Conservation (phyloP, 75 land plant species). For the Pinus taeda region DNA sequence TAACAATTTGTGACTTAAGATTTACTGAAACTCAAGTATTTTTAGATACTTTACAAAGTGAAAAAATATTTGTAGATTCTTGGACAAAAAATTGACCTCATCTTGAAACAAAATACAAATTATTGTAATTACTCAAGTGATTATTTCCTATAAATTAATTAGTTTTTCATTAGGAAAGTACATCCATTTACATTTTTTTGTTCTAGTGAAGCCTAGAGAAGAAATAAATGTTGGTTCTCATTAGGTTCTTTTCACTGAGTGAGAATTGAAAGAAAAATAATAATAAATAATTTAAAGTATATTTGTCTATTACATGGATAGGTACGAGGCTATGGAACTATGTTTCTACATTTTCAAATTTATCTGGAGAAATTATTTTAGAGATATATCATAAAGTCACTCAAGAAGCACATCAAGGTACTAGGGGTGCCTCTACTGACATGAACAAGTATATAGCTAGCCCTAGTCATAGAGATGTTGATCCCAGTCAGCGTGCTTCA, state of each 20-base stretch:
- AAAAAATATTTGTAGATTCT: constrained; percentile 82
- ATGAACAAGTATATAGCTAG: constrained; percentile 33
- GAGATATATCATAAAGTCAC: constrained; percentile 89
- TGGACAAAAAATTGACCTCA: constrained; percentile 81
- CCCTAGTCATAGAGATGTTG: constrained; percentile 44
- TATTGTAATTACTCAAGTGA: constrained; percentile 73
- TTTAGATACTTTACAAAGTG: constrained; percentile 89
- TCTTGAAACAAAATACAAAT: constrained; percentile 64
- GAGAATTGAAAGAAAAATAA: background rate
- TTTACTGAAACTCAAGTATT: background rate
- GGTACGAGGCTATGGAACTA: constrained; percentile 92
- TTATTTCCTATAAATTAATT: constrained; percentile 7
- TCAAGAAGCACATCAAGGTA: constrained; percentile 52
- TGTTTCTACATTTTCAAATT: constrained; percentile 87
- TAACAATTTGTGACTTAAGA: too few relatives aligned
- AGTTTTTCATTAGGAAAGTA: too few relatives aligned
- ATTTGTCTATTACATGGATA: constrained; percentile 60
- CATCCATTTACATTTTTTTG: too few relatives aligned
- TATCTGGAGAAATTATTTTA: constrained; percentile 75
- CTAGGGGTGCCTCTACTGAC: constrained; percentile 43
- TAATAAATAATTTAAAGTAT: background rate
- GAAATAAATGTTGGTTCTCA: too few relatives aligned
- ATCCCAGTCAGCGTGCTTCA: constrained; percentile 15
- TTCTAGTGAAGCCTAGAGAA: too few relatives aligned
- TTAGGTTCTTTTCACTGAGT: background rate